These are phyloP conservation scores for Ananas comosus DNA, from an alignment of 176 grass and related monocot species.

Conservation along the genomic window DNA sequence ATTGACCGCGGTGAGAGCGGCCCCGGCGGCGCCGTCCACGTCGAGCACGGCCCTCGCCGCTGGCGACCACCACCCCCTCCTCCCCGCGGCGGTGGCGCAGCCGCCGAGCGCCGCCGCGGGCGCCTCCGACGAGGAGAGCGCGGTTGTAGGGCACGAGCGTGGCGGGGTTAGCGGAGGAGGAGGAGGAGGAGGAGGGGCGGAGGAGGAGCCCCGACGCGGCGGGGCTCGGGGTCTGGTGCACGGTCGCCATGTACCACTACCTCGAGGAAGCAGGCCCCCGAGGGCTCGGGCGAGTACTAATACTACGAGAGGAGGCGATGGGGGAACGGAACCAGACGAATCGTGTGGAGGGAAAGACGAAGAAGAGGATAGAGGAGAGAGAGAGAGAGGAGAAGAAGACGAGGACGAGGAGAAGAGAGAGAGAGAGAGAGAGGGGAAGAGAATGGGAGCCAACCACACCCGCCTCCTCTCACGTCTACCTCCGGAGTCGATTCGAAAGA, in stretches of 20 bases:
- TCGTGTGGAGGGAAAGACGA: constrained; percentile 34
- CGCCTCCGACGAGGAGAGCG: neutral
- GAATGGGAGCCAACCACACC: constrained; percentile 13
- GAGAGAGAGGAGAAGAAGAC: constrained; percentile 11
- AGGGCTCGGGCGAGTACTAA: constrained; percentile 5
- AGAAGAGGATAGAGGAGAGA: constrained; percentile 24
- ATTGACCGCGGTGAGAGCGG: neutral
- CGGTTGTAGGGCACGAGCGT: too few species aligned
- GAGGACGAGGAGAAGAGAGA: neutral
- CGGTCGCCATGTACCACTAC: constrained; percentile 15
- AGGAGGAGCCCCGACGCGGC: neutral
- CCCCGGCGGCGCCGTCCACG: constrained; percentile 2
- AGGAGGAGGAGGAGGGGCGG: constrained; percentile 6
- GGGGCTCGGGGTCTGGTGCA: constrained; percentile 7
- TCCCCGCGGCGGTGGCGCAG: constrained; percentile 4
- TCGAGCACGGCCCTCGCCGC: constrained; percentile 9
- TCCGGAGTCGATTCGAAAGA: neutral
- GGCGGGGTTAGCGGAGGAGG: constrained; percentile 1
- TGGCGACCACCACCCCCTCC: neutral
- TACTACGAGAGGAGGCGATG: constrained; percentile 3
- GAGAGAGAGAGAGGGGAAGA: neutral
- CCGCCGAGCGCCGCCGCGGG: constrained; percentile 13
- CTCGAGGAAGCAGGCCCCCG: neutral
- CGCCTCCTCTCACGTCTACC: constrained; percentile 26
- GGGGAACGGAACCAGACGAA: constrained; percentile 20